Evolutionary conservation across 169 alveolate species (phyloP), one percentile per base, ranked within the genome.

Genomic region (Eimeria zaria): DNA sequence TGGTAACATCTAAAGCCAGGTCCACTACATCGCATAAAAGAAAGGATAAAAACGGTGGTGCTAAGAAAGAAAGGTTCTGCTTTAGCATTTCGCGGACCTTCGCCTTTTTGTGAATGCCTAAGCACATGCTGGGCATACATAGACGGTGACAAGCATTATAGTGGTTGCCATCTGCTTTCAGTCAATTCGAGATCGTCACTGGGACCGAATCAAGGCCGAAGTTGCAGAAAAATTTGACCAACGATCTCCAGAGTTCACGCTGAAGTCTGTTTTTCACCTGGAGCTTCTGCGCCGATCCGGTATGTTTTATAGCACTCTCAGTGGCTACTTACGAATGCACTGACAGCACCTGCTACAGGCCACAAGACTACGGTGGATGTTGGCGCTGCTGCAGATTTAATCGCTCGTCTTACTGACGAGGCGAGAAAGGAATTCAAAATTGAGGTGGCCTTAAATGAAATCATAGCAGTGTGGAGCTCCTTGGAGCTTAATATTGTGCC

Each of bases 401-500:
- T 96, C 24, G 85, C 95, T 9, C 94, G 97, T 9, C 95, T 96
- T 14, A 96, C 97, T 51, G 97, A 95, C 51, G 98, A 97, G 73
- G 98, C 98, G 41, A 69, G 96, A 91, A 97, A 97, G 95, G 97
- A 97, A 96, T 96, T 87, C 48, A 96, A 97, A 96, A 97, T 97
- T 16, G 98, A 97, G 90, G 85, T 62, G 24, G 97, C 97, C 51
- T 74, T 97, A 64, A 96, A 96, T 62, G 97, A 95, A 39, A 97
- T 97, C 48, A 95, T 95, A 62, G 93, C 87, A 58, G 80, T 48
- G 96, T 97, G 97, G 96, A 48, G 64, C 51, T 55, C 62, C 30
- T 20, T 95, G 94, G 84, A 41, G 91, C 76, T 95, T 27, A 95
- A 88, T 36, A 95, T 96, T 41, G 96, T 69, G 69, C 91, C 91